Evolutionary conservation across 2,329 filamentous ascomycete species (phyloP).

Genomic region (Aspergillus sp.): DNA sequence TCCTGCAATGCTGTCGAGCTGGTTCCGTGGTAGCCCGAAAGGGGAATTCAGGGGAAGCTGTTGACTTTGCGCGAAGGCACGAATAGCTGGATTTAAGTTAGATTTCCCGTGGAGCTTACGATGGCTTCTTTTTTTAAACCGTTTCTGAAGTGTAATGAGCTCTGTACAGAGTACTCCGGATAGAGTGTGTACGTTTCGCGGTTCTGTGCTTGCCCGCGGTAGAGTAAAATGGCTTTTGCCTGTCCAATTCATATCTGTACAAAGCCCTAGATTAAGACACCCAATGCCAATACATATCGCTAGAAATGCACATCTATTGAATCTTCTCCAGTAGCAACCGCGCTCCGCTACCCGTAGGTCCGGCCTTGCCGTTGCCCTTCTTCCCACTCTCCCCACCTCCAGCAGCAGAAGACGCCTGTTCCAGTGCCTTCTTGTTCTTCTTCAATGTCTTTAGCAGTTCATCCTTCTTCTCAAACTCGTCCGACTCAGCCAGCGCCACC

Average conservation of each 20-base stretch:
- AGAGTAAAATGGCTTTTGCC: too few relatives aligned
- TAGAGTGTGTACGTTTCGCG: too few relatives aligned
- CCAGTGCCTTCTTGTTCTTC: slow-evolving; percentile 62
- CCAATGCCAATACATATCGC: background rate
- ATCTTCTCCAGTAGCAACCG: slow-evolving; percentile 33
- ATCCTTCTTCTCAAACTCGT: slow-evolving; percentile 58
- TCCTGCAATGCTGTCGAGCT: too few relatives aligned
- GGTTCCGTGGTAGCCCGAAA: too few relatives aligned
- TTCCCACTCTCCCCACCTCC: slow-evolving; percentile 41
- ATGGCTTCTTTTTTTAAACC: too few relatives aligned
- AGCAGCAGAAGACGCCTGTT: slow-evolving; percentile 45
- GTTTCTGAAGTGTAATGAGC: too few relatives aligned
- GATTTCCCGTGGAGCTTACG: too few relatives aligned
- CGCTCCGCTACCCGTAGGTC: slow-evolving; percentile 40
- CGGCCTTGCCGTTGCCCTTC: slow-evolving; percentile 30
- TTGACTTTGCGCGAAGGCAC: too few relatives aligned
- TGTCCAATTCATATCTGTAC: background rate
- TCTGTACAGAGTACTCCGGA: too few relatives aligned
- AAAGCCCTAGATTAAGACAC: background rate
- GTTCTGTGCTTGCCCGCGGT: too few relatives aligned
- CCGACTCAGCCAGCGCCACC: slow-evolving; percentile 68
- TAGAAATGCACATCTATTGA: slow-evolving; percentile 9
- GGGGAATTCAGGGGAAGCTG: too few relatives aligned
- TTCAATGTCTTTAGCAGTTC: slow-evolving; percentile 63
- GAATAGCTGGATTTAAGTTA: too few relatives aligned